Evolutionary conservation across 1,284 basidiomycete species (phyloP).

Genomic region (Cystobasidium pallidum): DNA sequence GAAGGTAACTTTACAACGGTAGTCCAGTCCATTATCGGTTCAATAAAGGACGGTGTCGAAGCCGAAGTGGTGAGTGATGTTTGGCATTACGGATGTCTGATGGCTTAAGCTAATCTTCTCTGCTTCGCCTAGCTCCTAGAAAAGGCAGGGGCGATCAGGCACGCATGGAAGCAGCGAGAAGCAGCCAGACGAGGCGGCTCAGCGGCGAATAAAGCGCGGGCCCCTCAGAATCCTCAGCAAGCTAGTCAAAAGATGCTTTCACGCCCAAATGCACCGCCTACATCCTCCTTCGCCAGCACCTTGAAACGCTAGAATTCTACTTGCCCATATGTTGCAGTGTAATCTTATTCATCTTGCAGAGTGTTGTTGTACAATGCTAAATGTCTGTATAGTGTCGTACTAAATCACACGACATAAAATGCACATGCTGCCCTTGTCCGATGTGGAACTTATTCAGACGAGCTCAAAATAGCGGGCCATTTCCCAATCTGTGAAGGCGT

Average conservation of each 20-base stretch:
- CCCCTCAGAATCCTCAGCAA: not conserved
- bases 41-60: conserved; percentile 87
- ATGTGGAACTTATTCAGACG: conserved; percentile 46
- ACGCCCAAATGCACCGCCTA: not conserved
- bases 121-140: conserved; percentile 46
- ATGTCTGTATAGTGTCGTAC: not conserved
- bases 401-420: no score
- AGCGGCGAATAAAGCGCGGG: conserved; percentile 5
- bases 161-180: conserved; percentile 51
- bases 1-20: conserved; percentile 81
- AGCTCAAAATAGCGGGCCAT: conserved; percentile 51
- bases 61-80: conserved; percentile 51
- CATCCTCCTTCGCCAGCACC: conserved; percentile 14
- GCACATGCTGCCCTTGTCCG: no score
- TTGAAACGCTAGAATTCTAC: conserved; percentile 15
- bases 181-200: conserved; percentile 30
- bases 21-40: conserved; percentile 81
- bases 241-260: not conserved
- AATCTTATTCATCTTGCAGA: not conserved
- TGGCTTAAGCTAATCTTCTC: not conserved
- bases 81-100: not conserved
- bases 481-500: conserved; percentile 52
- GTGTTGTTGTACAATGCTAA: conserved; percentile 14
- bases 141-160: conserved; percentile 48
- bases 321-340: not conserved